Conservation (phyloP, 2,329 filamentous ascomycete species). For the Colletotrichum filicis region DNA sequence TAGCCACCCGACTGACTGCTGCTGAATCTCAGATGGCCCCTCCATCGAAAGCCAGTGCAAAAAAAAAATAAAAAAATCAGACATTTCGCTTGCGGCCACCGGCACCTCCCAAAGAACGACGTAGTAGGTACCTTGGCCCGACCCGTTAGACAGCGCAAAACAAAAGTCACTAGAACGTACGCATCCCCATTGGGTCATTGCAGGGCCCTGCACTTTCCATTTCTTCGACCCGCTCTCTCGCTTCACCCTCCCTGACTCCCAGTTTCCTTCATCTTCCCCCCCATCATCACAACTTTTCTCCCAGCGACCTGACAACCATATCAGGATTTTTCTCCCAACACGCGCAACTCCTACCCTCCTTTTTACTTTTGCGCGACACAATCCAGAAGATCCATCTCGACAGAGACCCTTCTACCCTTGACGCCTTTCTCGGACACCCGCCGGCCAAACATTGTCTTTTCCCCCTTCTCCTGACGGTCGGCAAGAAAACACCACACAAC, state of each 20-base stretch:
- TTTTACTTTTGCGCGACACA: conserved; percentile 10
- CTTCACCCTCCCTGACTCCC: conserved; percentile 23
- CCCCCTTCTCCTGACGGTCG: conserved; percentile 21
- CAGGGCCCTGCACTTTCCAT: conserved; percentile 31
- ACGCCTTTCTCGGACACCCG: conserved; percentile 6
- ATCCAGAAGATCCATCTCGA: not conserved
- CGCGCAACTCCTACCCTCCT: conserved; percentile 13
- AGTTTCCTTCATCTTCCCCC: conserved; percentile 27
- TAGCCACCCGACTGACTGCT: not conserved
- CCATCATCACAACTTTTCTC: conserved; percentile 34
- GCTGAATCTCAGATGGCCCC: not conserved
- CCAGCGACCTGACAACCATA: conserved; percentile 14
- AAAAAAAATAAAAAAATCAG: not conserved
- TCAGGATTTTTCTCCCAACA: conserved; percentile 8
- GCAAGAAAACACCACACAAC: conserved; percentile 17
- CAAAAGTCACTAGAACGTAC: conserved; percentile 20
- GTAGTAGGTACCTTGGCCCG: conserved; percentile 11
- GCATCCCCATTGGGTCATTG: conserved; percentile 11
- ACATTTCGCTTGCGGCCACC: conserved; percentile 10
- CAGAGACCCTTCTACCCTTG: conserved; percentile 11
- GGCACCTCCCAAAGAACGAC: not conserved
- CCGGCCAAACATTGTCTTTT: conserved; percentile 7
- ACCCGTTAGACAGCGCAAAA: not conserved
- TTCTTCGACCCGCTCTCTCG: conserved; percentile 35
- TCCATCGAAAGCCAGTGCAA: not conserved